These are phyloP conservation scores for Sonneratia alba DNA, from an alignment of 345 rosid species.

Conservation along the genomic window DNA sequence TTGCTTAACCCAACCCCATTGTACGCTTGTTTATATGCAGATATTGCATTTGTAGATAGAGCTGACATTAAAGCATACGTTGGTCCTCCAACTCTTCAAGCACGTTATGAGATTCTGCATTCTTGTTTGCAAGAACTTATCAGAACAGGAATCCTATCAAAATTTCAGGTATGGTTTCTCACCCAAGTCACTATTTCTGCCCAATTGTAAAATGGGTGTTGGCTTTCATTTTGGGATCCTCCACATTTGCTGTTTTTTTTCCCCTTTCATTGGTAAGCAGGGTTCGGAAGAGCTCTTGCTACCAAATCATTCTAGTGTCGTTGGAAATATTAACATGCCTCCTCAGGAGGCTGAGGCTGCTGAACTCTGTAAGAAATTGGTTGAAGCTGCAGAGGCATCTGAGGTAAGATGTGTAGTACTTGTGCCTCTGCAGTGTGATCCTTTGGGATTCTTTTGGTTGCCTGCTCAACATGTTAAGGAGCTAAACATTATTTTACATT, in stretches of 20 bases:
- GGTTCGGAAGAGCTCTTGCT: slow-evolving; percentile 34
- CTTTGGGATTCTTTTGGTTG: not conserved
- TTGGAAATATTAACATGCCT: slow-evolving; percentile 34
- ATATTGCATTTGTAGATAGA: slow-evolving; percentile 91
- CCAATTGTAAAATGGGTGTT: not conserved
- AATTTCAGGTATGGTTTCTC: slow-evolving; percentile 39
- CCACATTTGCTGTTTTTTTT: not conserved
- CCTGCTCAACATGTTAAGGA: not conserved
- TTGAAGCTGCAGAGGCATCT: slow-evolving; percentile 76
- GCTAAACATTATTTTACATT: not conserved
- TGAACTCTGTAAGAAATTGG: slow-evolving; percentile 38
- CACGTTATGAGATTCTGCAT: slow-evolving; percentile 82
- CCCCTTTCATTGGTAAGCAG: slow-evolving; percentile 18
- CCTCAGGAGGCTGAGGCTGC: slow-evolving; percentile 31
- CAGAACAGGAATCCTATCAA: slow-evolving; percentile 57
- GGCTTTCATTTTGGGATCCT: not conserved
- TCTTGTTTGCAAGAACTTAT: slow-evolving; percentile 79
- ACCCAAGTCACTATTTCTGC: not conserved
- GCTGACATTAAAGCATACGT: slow-evolving; percentile 97
- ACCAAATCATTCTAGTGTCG: slow-evolving; percentile 56
- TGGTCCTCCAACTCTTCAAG: slow-evolving; percentile 92
- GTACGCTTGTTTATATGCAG: slow-evolving; percentile 31
- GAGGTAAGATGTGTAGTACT: slow-evolving; percentile 36
- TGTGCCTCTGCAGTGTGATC: not conserved
- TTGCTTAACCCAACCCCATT: not conserved